Evolutionary conservation across 257 asterid species (phyloP).

Genomic region (Solanum sparsipilum): DNA sequence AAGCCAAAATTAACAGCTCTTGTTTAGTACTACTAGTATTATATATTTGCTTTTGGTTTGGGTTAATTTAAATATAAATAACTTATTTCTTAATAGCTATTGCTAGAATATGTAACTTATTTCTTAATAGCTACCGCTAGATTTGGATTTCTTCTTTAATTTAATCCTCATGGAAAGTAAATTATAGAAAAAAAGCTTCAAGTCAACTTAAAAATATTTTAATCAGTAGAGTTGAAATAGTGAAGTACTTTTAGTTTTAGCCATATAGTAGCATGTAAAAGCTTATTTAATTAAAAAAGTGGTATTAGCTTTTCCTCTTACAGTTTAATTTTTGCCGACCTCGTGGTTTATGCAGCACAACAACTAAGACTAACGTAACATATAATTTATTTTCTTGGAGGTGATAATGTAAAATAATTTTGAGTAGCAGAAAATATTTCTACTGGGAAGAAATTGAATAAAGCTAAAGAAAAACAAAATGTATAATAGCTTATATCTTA

Average conservation of each 20-base stretch:
- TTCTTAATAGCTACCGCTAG: neutral
- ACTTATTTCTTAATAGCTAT: no score
- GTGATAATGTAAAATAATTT: neutral
- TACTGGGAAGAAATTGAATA: neutral
- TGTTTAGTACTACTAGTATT: neutral
- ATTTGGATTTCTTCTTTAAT: neutral
- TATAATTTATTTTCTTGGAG: neutral
- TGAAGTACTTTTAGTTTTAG: neutral
- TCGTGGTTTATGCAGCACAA: neutral
- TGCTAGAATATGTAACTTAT: neutral
- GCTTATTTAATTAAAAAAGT: neutral
- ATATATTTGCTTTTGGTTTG: neutral
- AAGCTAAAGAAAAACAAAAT: neutral
- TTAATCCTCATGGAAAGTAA: neutral
- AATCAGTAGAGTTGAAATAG: neutral
- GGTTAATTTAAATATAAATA: neutral
- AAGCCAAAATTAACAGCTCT: neutral
- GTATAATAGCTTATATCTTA: neutral
- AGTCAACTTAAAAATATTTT: neutral
- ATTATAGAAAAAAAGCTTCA: neutral
- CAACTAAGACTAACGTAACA: neutral
- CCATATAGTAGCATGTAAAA: neutral
- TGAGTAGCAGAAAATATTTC: neutral
- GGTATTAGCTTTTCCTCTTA: neutral
- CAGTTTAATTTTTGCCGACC: neutral